Conservation (phyloP, 345 rosid genomes). For the Abelmoschus esculentus region DNA sequence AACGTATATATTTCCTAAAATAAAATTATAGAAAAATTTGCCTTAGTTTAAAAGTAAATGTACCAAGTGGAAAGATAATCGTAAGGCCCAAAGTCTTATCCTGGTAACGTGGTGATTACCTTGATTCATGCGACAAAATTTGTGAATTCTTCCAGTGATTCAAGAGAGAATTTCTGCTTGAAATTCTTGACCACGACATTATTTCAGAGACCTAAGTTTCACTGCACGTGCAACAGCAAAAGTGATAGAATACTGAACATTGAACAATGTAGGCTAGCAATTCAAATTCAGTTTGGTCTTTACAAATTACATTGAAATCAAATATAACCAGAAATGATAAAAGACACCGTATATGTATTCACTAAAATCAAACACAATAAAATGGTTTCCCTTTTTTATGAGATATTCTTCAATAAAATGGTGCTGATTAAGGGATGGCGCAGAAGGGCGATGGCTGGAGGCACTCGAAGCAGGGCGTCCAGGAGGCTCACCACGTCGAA, state of each 20-base stretch:
- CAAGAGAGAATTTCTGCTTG: conserved; percentile 9
- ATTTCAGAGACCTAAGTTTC: not conserved
- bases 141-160: not conserved
- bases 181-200: conserved; percentile 30
- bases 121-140: conserved; percentile 8
- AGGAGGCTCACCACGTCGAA: too few relatives aligned
- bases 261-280: not conserved
- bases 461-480: too few relatives aligned
- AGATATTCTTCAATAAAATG: too few relatives aligned
- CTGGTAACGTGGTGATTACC: conserved; percentile 15
- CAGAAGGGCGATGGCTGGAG: too few relatives aligned
- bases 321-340: too few relatives aligned
- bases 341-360: too few relatives aligned
- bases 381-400: too few relatives aligned
- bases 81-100: not conserved
- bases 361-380: too few relatives aligned
- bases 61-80: not conserved
- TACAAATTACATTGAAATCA: not conserved
- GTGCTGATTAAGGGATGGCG: too few relatives aligned
- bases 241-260: not conserved
- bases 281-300: not conserved
- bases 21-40: not conserved
- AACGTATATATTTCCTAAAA: not conserved
- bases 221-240: not conserved
- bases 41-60: not conserved